These are phyloP conservation scores for Claviceps maximensis DNA, from an alignment of 2,329 filamentous ascomycete species.

Conservation along the genomic window DNA sequence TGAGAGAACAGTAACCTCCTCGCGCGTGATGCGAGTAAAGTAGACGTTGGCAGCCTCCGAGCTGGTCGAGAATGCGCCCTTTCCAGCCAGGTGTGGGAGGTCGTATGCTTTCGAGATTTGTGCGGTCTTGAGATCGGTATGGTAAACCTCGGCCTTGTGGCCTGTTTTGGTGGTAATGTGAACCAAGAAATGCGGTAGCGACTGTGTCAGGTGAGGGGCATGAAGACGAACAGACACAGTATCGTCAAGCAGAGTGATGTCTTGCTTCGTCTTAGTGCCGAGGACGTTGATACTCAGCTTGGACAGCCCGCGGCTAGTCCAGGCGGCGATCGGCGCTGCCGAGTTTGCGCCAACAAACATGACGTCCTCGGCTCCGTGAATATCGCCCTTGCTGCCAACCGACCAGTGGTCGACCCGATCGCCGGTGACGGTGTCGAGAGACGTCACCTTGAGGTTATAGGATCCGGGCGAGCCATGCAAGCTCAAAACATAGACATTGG, in stretches of 20 bases:
- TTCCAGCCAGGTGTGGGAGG: constrained; percentile 56
- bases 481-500: constrained; percentile 64
- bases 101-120: constrained; percentile 67
- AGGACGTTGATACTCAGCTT: constrained; percentile 62
- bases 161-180: constrained; percentile 58
- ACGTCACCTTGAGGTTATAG: constrained; percentile 63
- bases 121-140: constrained; percentile 59
- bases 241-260: constrained; percentile 35
- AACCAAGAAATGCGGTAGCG: constrained; percentile 71
- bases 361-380: constrained; percentile 50
- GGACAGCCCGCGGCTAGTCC: constrained; percentile 50
- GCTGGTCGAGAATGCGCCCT: constrained; percentile 66
- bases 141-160: constrained; percentile 77
- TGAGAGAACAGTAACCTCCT: constrained; percentile 61
- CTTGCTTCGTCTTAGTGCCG: constrained; percentile 42
- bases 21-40: constrained; percentile 69
- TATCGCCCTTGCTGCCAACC: constrained; percentile 61
- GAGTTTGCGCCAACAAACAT: constrained; percentile 66
- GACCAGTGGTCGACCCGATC: constrained; percentile 57
- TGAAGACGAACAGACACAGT: constrained; percentile 50
- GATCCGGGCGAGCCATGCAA: constrained; percentile 57
- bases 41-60: constrained; percentile 71
- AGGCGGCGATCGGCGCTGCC: constrained; percentile 60
- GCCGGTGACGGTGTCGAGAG: constrained; percentile 61
- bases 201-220: constrained; percentile 57